Evolutionary conservation across 1,284 basidiomycete species (phyloP).

Genomic region (Taiwanofungus camphoratus): DNA sequence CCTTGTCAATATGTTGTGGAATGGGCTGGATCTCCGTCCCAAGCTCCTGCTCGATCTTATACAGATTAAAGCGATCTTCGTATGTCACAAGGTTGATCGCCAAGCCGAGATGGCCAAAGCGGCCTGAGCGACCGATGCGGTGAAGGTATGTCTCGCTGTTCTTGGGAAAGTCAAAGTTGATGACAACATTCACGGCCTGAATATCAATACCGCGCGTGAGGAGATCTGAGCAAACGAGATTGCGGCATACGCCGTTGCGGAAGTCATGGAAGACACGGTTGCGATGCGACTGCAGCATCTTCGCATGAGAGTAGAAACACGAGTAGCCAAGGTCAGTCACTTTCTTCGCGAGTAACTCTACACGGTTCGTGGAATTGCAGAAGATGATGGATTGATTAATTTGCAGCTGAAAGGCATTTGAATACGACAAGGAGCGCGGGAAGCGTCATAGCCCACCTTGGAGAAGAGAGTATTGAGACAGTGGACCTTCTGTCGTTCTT

Average conservation of each 20-base stretch:
- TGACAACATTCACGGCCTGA: slow-evolving; percentile 98
- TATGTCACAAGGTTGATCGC: slow-evolving; percentile 97
- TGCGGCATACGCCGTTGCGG: slow-evolving; percentile 96
- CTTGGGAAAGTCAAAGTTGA: slow-evolving; percentile 99
- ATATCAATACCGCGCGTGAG: slow-evolving; percentile 99
- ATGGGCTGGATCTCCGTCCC: slow-evolving; percentile 98
- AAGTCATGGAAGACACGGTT: slow-evolving; percentile 99
- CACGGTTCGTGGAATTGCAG: slow-evolving; percentile 99
- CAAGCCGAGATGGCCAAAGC: slow-evolving; percentile 95
- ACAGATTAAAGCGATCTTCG: slow-evolving; percentile 96
- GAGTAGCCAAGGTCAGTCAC: slow-evolving; percentile 99
- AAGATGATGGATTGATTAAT: slow-evolving; percentile 99
- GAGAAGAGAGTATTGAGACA: slow-evolving; percentile 97
- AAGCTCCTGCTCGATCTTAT: slow-evolving; percentile 96
- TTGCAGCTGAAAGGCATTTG: slow-evolving; percentile 72
- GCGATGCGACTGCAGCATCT: slow-evolving; percentile 98
- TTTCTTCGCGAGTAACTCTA: slow-evolving; percentile 98
- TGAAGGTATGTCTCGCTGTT: slow-evolving; percentile 98
- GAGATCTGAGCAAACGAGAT: slow-evolving; percentile 94
- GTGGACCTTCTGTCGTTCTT: slow-evolving; percentile 99
- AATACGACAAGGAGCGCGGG: slow-evolving; percentile 20
- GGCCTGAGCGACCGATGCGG: slow-evolving; percentile 94
- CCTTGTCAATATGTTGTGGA: slow-evolving; percentile 86
- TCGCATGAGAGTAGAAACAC: slow-evolving; percentile 99
- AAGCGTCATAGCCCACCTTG: slow-evolving; percentile 51